These are phyloP conservation scores for Hygrophorus pudorinus DNA, from an alignment of 768 basidiomycete genomes.

Conservation along the genomic window DNA sequence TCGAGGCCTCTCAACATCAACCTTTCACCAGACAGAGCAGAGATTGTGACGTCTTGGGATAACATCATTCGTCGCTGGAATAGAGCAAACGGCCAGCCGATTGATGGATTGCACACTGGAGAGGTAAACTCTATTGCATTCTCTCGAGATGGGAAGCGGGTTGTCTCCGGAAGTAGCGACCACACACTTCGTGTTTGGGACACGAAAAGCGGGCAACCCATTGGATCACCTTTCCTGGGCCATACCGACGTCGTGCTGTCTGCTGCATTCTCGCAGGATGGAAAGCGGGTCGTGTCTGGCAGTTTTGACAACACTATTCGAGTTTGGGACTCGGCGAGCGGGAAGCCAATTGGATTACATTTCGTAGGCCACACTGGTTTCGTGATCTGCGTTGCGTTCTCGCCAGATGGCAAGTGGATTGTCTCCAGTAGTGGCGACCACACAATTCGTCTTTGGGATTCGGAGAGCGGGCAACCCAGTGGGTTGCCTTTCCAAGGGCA, in stretches of 20 bases:
- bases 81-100: slow-evolving; percentile 29
- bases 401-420: not conserved
- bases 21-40: no score
- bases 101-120: slow-evolving; percentile 41
- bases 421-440: not conserved
- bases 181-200: slow-evolving; percentile 1
- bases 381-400: not conserved
- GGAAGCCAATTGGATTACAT: not conserved
- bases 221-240: not conserved
- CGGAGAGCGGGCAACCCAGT: not conserved
- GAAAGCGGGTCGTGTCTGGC: not conserved
- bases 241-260: slow-evolving; percentile 4
- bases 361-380: not conserved
- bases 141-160: slow-evolving; percentile 2
- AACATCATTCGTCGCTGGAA: no score
- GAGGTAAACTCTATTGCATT: slow-evolving; percentile 18
- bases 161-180: not conserved
- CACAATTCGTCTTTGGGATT: not conserved
- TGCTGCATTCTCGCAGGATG: slow-evolving; percentile 13
- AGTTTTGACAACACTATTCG: not conserved
- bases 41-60: no score
- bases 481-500: not conserved
- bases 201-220: slow-evolving; percentile 4
- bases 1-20: no score
- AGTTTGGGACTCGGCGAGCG: not conserved